A percentile compares a stretch with the other conserved stretches of the same genome.
Evolutionary conservation across 768 basidiomycete species (phyloP).

Genomic region (Kwoniella bestiolae): DNA sequence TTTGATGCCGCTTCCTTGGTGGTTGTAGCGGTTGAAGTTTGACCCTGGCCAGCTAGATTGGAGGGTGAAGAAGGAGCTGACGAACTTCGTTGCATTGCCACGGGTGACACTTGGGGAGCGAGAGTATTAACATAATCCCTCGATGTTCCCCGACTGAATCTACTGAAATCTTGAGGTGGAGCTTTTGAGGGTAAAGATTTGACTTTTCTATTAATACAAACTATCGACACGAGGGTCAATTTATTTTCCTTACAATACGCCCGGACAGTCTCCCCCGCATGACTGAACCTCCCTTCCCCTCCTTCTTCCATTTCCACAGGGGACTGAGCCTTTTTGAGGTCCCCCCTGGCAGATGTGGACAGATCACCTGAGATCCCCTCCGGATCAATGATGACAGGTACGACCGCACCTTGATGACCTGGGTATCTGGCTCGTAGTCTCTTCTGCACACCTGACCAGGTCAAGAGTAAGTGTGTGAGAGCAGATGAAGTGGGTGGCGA

Average conservation of each 20-base stretch:
- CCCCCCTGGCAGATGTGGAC: not conserved
- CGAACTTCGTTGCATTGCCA: slow-evolving; percentile 1
- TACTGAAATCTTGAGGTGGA: not conserved
- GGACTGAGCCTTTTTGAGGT: not conserved
- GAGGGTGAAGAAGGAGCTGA: not conserved
- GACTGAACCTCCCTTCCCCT: slow-evolving; percentile 28
- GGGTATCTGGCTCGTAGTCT: slow-evolving; percentile 32
- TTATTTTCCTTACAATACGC: slow-evolving; percentile 42
- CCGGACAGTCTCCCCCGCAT: slow-evolving; percentile 47
- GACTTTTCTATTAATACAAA: slow-evolving; percentile 30
- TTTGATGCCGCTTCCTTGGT: no score
- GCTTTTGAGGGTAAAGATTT: not conserved
- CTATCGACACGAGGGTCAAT: slow-evolving; percentile 34
- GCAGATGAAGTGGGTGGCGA: slow-evolving; percentile 43
- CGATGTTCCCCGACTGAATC: not conserved
- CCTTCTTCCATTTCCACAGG: not conserved
- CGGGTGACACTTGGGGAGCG: not conserved
- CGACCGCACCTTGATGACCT: slow-evolving; percentile 36
- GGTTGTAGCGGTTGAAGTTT: not conserved
- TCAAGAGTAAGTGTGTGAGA: slow-evolving; percentile 35
- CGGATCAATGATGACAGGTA: slow-evolving; percentile 46
- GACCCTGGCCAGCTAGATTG: no score
- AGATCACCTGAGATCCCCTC: slow-evolving; percentile 18
- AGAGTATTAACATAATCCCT: not conserved
- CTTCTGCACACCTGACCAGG: slow-evolving; percentile 45